Base-by-base conservation (phyloP, 2,329 filamentous ascomycete genomes). In the Xylariales sp. region DNA sequence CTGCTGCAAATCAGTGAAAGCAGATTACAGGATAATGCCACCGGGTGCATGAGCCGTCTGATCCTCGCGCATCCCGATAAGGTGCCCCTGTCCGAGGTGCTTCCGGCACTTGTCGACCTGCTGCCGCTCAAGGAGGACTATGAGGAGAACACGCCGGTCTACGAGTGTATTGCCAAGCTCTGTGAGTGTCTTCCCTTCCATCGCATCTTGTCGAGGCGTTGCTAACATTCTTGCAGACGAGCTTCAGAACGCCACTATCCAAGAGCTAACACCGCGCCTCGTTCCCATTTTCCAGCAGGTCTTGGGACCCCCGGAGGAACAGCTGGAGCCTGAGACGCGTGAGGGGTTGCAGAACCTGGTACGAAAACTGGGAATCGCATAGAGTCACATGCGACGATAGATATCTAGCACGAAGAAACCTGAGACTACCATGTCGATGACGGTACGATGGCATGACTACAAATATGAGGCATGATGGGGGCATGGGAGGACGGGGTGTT, bases 111-210 rank as follows among this genome's bases (percentile, higher is more conserved):
- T 20, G 77, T 94, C 43, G 77, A 78, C 46, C 76, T 90, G 20
- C 77, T 97, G 27, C 93, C 93, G 8, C 74, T 97, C 48, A 87
- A 86, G 64, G 90, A 95, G 60, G 93, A 97, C 63, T 97, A 80
- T 55, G 89, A 96, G 66, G 93, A 97, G 78, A 97, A 98, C 68
- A 87, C 88, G 56, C 89, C 93, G 7, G 82, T 97, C 46, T 98
- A 85, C 69, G 78, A 85, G 62, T 94, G 90, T 79, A 84, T 98
- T 56, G 84, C 87, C 64, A 82, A 86, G 64, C 77, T 97, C 50
- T 96, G 80, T 85, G 73, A 71, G 81, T 77, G 24, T 18, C 25
- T 31, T 24, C 21, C 22, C 43, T 47, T 16, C n/a, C 3, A n/a
- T n/a, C n/a, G n/a, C n/a, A n/a, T n/a, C n/a, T n/a, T n/a, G n/a